phyloP scores from a whole-genome alignment of 768 basidiomycete genomes.

The Termitomyces bulborhizus region DNA sequence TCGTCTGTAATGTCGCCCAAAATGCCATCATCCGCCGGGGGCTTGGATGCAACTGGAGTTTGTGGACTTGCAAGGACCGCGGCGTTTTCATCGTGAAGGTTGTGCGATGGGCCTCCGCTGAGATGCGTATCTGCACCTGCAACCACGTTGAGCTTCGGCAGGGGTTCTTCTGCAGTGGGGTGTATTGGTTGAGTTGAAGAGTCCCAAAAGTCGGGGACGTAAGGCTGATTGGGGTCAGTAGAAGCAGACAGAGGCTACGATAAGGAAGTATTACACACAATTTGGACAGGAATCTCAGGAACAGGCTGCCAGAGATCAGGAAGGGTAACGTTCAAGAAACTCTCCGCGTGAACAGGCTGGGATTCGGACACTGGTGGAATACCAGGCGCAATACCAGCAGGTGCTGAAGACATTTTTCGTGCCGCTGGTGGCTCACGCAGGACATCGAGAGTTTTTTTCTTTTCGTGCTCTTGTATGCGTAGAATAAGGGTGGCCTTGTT shows the following conservation, averaged over 20 bases:
- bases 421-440: conserved; percentile 15
- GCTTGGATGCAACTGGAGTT: conserved; percentile 4
- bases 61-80: conserved; percentile 13
- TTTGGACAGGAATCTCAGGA: conserved; percentile 41
- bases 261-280: conserved; percentile 38
- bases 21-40: conserved; percentile 24
- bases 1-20: conserved; percentile 42
- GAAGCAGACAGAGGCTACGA: conserved; percentile 10
- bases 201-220: conserved; percentile 40
- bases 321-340: conserved; percentile 43
- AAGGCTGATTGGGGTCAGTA: conserved; percentile 29
- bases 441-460: conserved; percentile 17
- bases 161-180: conserved; percentile 17
- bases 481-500: conserved; percentile 52
- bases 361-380: conserved; percentile 31
- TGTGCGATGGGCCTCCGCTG: conserved; percentile 33
- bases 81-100: conserved; percentile 20
- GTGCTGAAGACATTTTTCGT: conserved; percentile 20
- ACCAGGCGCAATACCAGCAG: conserved; percentile 30
- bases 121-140: conserved; percentile 31
- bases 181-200: conserved; percentile 20
- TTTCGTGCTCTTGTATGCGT: conserved; percentile 48
- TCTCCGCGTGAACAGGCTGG: conserved; percentile 16
- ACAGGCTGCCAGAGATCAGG: conserved; percentile 47
- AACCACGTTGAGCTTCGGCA: conserved; percentile 40